These are phyloP conservation scores for Pseudoturritis turrita DNA, from an alignment of 345 rosid species.

Conservation along the genomic window DNA sequence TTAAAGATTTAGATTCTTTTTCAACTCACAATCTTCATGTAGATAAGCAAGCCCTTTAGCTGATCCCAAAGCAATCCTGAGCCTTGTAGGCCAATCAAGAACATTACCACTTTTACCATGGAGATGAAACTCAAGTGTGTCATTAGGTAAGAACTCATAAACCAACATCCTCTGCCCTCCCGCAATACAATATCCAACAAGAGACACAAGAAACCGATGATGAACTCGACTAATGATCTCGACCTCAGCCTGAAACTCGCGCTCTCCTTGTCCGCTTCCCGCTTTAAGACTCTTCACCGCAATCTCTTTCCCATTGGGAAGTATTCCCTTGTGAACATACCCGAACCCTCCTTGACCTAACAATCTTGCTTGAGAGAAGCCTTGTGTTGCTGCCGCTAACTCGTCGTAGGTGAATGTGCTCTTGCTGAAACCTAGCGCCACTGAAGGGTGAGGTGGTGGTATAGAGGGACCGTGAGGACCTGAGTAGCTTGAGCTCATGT, in stretches of 20 bases:
- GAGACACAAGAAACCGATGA: slow-evolving; percentile 85
- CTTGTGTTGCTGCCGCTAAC: slow-evolving; percentile 61
- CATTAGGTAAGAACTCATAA: slow-evolving; percentile 70
- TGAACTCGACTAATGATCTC: slow-evolving; percentile 90
- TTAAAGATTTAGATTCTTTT: background rate
- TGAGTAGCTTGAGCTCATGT: slow-evolving; percentile 56
- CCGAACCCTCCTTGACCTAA: slow-evolving; percentile 92
- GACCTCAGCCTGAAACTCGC: slow-evolving; percentile 83
- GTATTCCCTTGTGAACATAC: slow-evolving; percentile 66
- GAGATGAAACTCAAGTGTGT: slow-evolving; percentile 70
- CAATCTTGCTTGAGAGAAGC: slow-evolving; percentile 57
- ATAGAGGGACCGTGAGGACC: slow-evolving; percentile 45
- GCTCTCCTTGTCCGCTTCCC: slow-evolving; percentile 83
- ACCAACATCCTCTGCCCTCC: slow-evolving; percentile 61
- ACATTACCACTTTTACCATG: slow-evolving; percentile 54
- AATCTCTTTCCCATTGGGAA: slow-evolving; percentile 76
- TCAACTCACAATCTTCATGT: slow-evolving; percentile 86
- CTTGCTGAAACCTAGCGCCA: slow-evolving; percentile 56
- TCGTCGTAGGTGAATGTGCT: slow-evolving; percentile 71
- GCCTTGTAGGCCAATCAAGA: slow-evolving; percentile 78
- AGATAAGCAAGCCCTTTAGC: slow-evolving; percentile 94
- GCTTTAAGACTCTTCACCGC: slow-evolving; percentile 81
- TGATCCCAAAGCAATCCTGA: slow-evolving; percentile 79
- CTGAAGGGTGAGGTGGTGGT: slow-evolving; percentile 59
- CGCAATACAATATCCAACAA: slow-evolving; percentile 70